Evolutionary conservation across 345 rosid species (phyloP), one percentile per base, ranked within the genome.

Genomic region (Gossypium anomalum): DNA sequence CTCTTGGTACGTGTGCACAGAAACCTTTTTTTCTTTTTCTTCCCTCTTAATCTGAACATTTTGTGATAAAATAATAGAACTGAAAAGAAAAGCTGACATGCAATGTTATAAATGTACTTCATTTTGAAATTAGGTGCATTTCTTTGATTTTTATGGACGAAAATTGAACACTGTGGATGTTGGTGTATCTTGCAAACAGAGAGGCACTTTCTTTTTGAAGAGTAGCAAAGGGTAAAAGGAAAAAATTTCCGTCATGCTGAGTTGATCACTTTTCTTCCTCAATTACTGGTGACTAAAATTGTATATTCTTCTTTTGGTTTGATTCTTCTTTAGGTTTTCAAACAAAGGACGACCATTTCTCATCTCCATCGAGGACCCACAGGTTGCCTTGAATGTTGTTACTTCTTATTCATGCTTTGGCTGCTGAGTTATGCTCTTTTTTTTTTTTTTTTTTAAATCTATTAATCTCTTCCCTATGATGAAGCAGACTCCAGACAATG

Each of bases 291-390:
- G 1, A 55, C 38, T 74, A 12, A 68, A 53, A 56, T 75, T 41
- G 23, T 52, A 19, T 41, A 57, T 77, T 65, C 68, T 59, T 78
- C 17, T 59, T 20, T 14, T 17, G 49, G 23, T 72, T 66, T 41
- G 45, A 44, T 72, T 78, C 34, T 68, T 10, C 57, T 82, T 56
- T 79, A 90, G 97, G 83, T 90, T 94, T 82, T 52, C 83, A 75
- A 92, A 80, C 79, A 59, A 73, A 43, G 85, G 79, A 45, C 81
- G 90, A 34, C 93, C 97, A 69, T 83, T 84, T 76, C 93, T 93
- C 75, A 91, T 94, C 80, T 85, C 97, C 81, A 92, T 94, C 17
- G 95, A 94, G 81, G 98, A 94, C 60, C 97, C 98, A 79, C 95
- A 92, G 97, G 98, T 92, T 57, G 73, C 66, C 65, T 70, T 79